These are phyloP conservation scores for Mucor piriformis DNA, from an alignment of 371 early-diverging fungal species.

Conservation along the genomic window DNA sequence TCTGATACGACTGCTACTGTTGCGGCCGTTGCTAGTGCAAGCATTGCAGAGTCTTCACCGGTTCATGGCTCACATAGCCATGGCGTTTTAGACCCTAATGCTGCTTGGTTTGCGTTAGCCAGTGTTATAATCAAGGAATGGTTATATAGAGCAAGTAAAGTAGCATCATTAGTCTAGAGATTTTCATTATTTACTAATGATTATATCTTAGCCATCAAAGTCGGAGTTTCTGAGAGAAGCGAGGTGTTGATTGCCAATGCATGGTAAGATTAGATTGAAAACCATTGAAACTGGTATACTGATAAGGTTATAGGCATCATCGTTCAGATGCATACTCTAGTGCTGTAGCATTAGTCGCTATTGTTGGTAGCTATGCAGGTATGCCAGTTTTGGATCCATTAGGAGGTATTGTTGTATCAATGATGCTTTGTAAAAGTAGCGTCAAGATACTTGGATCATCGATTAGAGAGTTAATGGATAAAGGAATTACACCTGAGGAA, in stretches of 20 bases:
- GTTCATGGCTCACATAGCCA: neutral
- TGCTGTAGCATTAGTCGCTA: slow-evolving; percentile 64
- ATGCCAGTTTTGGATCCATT: slow-evolving; percentile 68
- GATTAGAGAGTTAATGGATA: slow-evolving; percentile 53
- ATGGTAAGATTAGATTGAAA: slow-evolving; percentile 39
- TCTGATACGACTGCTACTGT: slow-evolving; percentile 25
- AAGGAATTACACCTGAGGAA: slow-evolving; percentile 32
- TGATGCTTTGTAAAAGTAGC: slow-evolving; percentile 64
- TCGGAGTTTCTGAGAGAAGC: slow-evolving; percentile 60
- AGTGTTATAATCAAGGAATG: slow-evolving; percentile 70
- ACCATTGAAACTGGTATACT: neutral
- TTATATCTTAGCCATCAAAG: slow-evolving; percentile 54
- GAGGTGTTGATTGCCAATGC: slow-evolving; percentile 75
- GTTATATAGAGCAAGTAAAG: slow-evolving; percentile 64
- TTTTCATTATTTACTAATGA: neutral
- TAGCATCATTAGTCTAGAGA: neutral
- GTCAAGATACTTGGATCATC: slow-evolving; percentile 45
- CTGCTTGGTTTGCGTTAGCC: slow-evolving; percentile 72
- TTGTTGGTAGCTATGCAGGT: slow-evolving; percentile 64
- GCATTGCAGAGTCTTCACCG: slow-evolving; percentile 1
- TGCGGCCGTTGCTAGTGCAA: slow-evolving; percentile 7
- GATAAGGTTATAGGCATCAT: slow-evolving; percentile 57
- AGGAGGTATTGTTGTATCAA: slow-evolving; percentile 67
- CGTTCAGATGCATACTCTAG: slow-evolving; percentile 73
- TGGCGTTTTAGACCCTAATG: slow-evolving; percentile 64